Evolutionary conservation across 106 monocot species (phyloP).

Genomic region (Acorus gramineus): DNA sequence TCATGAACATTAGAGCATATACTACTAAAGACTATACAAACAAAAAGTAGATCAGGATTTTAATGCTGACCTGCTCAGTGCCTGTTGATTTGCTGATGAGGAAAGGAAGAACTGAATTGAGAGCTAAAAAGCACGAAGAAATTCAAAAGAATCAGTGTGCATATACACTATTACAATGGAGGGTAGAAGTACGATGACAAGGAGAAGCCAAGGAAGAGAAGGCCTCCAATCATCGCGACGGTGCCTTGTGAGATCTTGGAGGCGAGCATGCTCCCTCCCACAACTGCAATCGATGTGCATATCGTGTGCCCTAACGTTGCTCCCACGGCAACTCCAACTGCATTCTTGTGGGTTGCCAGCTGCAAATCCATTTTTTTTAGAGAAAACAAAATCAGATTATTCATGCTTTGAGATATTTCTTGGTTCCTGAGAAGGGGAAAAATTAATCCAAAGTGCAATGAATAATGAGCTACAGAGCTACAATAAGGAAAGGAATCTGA

Average conservation of each 20-base stretch:
- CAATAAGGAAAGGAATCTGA: not conserved
- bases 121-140: too few species aligned
- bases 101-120: too few species aligned
- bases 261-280: conserved; percentile 99
- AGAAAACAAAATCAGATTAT: too few species aligned
- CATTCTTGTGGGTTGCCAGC: conserved; percentile 94
- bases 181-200: conserved; percentile 93
- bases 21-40: too few species aligned
- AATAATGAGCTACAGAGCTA: not conserved
- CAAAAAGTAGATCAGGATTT: too few species aligned
- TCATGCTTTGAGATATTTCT: too few species aligned
- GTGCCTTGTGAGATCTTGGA: conserved; percentile 92
- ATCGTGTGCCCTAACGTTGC: conserved; percentile 69
- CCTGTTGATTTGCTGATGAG: too few species aligned
- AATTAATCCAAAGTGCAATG: not conserved
- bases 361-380: conserved; percentile 7
- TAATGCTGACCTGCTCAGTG: too few species aligned
- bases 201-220: conserved; percentile 88
- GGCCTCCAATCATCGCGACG: conserved; percentile 77
- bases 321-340: conserved; percentile 72
- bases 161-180: conserved; percentile 41
- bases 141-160: too few species aligned
- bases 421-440: not conserved
- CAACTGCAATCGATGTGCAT: conserved; percentile 82
- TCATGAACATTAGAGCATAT: too few species aligned